Base-by-base conservation (phyloP, 2,329 filamentous ascomycete species). In the Harringtonia aguacate region DNA sequence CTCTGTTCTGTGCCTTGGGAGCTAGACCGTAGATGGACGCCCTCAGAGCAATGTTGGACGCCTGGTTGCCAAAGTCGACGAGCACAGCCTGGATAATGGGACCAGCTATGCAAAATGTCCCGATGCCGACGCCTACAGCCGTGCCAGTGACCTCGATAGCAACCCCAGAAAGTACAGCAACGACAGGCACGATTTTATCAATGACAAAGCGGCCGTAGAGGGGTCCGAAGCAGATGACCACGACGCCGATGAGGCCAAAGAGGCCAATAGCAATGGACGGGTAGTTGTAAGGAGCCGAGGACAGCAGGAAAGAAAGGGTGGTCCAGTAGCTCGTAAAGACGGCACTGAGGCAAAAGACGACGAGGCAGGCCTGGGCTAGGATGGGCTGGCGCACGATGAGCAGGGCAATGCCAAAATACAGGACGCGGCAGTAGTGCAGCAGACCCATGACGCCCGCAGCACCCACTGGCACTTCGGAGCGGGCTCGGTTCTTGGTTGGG, bases 251-350 rank as follows among this genome's bases (percentile, higher is more conserved):
- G 4, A 94, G 66, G 0, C 84, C 83, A 58, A 92, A 92, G 5
- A 92, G 68, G 0, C 86, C 85, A 40, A 92, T 88, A 4, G 72
- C 68, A 0, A 86, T 58, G 0, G 82, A 77, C 1, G 70, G 64
- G 57, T 84, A 89, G 43, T 71, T 60, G 56, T 86, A 94, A 0
- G 85, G 84, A 3, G 72, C 62, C 0, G 73, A 79, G 0, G 83
- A 75, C 17, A 94, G 73, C 6, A 92, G 69, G 56, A 94, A 94
- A 0, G 84, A 90, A 31, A 92, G 61, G 0, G 85, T 90, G 0
- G 71, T 75, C 72, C 71, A 75, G 55, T 70, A 75, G 4, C 64
- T 67, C 1, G 70, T 74, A 46, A 74, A 75, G 41, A 70, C 63
- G 18, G 65, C 65, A 41, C 65, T 67, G 28, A 65, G 70, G 50